Conservation (phyloP, 352 stramenopile genomes). For the Pythium insidiosum region DNA sequence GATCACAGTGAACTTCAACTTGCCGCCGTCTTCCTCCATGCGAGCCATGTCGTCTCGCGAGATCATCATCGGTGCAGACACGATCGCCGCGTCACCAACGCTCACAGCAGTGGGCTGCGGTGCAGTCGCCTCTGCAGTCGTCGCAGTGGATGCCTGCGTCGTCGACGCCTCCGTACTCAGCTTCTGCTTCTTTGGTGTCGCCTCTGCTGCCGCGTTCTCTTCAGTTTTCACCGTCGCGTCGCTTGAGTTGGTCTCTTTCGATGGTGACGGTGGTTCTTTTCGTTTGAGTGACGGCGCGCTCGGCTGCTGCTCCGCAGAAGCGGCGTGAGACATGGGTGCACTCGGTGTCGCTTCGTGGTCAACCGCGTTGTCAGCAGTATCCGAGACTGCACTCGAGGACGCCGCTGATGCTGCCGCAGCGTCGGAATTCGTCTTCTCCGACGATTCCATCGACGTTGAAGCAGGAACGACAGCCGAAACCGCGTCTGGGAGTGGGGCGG, state of each 20-base stretch:
- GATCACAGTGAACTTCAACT: constrained; percentile 84
- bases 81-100: not conserved
- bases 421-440: no score
- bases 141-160: constrained; percentile 4
- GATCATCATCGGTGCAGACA: constrained; percentile 41
- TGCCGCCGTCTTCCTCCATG: constrained; percentile 72
- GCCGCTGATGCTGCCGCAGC: no score
- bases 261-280: constrained; percentile 10
- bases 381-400: no score
- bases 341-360: no score
- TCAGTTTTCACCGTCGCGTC: not conserved
- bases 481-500: no score
- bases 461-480: no score
- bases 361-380: no score
- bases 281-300: constrained; percentile 13
- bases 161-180: constrained; percentile 20
- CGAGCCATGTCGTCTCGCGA: constrained; percentile 86
- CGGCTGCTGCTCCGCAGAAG: not conserved
- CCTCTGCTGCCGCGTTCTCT: not conserved
- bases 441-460: no score
- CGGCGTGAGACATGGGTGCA: not conserved
- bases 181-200: constrained; percentile 22
- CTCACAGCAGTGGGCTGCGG: no score
- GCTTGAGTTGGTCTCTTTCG: not conserved
- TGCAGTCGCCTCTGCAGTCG: not conserved